Base-by-base conservation (phyloP, 345 rosid genomes). In the Syzygium oleosum region DNA sequence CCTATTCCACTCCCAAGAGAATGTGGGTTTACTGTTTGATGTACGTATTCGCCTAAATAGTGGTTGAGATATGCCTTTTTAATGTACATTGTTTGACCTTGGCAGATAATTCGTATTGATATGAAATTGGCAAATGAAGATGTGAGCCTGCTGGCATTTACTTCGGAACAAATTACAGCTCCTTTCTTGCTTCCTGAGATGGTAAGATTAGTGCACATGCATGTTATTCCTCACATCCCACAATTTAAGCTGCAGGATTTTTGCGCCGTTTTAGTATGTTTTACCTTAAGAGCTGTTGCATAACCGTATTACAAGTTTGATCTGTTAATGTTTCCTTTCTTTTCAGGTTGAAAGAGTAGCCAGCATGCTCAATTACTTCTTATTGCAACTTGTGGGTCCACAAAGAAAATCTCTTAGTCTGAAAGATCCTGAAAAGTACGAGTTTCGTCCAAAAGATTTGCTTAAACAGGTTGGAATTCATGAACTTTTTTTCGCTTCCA, bases 121-220 rank as follows among this genome's bases (percentile, higher is more conserved):
- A 95, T 98, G 99, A 97, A 97, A 93, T 92, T 98, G 91, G 99
- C 99, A 77, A 98, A 98, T 91, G 99, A 98, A 91, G 99, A 96
- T 92, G 98, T 98, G 79, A 94, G 95, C 86, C 93, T 98, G 98
- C 94, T 98, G 86, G 94, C 98, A 85, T 97, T 96, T 92, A 97
- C 98, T 73, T 95, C 99, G 6, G 98, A 97, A 91, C 98, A 98
- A 93, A 98, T 98, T 85, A 94, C 96, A 43, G 95, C 93, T 65
- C 99, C 99, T 87, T 98, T 98, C 92, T 94, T 98, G 59, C 99
- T 98, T 85, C 98, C 99, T 90, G 99, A 98, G 95, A 98, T 98
- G 99, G 99, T 98, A 73, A 73, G 83, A 73, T 73, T 46, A 31
- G 25, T 68, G 79, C 46, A 68, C 23, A 34, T 34, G 79, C 46